Evolutionary conservation across 768 basidiomycete species (phyloP), one percentile per base, ranked within the genome.

Genomic region (Lyophyllum shimeji): DNA sequence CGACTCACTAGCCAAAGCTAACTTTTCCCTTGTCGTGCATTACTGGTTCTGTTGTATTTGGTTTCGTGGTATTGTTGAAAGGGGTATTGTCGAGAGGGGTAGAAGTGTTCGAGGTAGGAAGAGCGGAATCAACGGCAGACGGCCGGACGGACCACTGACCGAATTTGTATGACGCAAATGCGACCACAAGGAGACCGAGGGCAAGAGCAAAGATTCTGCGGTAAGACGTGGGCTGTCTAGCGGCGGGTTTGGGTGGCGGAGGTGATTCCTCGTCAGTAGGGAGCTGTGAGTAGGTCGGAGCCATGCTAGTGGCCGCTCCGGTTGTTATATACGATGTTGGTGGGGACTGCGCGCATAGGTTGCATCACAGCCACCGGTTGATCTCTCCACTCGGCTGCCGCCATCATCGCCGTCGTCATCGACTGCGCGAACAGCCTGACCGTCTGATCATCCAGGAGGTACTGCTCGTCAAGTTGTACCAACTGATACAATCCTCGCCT

Each of bases 1-100:
- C 31, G 27, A 81, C 89, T 69, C 63, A 91, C 88, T 91, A 92
- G 78, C 89, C 90, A 62, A 92, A 82, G 57, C 86, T 90, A 67
- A 84, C 84, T 70, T 89, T 92, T 58, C 83, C 83, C 15, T 69
- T 71, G 74, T 80, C 77, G 17, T 67, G 59, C 60, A 58, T 58
- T 61, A 57, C 29, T 61, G 60, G 51, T 54, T 57, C 57, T 53
- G 65, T 56, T 6, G 56, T 46, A 39, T 53, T 55, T 27, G 42
- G 50, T 55, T 58, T 53, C 8, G 49, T 20, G 29, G 46, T 43
- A 21, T 43, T 25, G 15, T 52, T 15, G 40, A 48, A 29, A 29
- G 29, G 50, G 25, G 40, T 45, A 27, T 55, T 25, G 27, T 59
- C 39, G 45, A 50, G 29, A 49, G 52, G 53, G 40, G 56, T n/a